Evolutionary conservation across 805 yeast genomes (phyloP), one percentile per base, ranked within the genome.

Genomic region (Lachancea lanzarotensis): DNA sequence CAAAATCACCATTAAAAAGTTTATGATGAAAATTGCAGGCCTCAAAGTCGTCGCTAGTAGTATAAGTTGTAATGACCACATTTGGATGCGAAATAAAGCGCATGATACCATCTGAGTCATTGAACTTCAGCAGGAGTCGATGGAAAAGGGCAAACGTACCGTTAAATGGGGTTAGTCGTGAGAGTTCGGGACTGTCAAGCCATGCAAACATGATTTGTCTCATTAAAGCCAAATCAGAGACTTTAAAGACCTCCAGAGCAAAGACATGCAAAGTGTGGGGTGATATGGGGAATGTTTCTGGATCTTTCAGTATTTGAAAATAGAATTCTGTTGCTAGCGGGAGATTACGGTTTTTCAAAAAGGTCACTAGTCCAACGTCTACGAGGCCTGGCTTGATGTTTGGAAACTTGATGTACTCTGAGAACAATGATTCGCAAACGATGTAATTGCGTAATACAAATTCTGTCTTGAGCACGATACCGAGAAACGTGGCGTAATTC

Each of bases 241-340:
- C 45, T 34, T 41, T 42, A 25, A 47, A 40, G 35, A 63, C 31
- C 13, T 52, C 53, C 29, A 42, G 38, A 1, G 59, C 37, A 38
- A 60, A 52, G n/a, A 20, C 27, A 25, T 48, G 46, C 10, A 63
- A 47, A 7, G 56, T 56, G 3, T 34, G 36, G 10, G 48, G 34
- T 3, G 51, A 45, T 16, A 63, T 35, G 1, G 59, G 60, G 35
- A 62, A 63, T 0, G 56, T 56, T 25, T 62, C 64, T 30, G 55
- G 58, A 46, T 59, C 57, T 13, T 54, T 51, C 39, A 62, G 40
- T 7, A 57, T 51, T 34, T 63, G 63, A 1, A 52, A 48, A 43
- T 52, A 63, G 46, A 63, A 62, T 42, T 62, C 65, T 42, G 56
- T 59, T 15, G 63, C 63, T 18, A 61, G 42, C 31, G 55, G 58